These are phyloP conservation scores for Starmerella gropengiesseri DNA, from an alignment of 805 yeast genomes.

Conservation along the genomic window DNA sequence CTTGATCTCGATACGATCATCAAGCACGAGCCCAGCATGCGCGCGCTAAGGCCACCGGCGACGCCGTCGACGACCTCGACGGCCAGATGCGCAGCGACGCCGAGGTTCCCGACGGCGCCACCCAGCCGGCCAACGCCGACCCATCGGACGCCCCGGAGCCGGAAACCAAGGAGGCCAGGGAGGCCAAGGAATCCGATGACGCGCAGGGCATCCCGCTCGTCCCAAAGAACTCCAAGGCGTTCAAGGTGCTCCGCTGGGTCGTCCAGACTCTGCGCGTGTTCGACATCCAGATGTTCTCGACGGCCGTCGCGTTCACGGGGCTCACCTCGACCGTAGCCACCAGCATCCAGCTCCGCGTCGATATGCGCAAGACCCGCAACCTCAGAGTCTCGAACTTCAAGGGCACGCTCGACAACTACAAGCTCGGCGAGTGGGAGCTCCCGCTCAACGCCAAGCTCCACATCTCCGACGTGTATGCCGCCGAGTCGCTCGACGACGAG, in stretches of 20 bases:
- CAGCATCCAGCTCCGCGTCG: slow-evolving; percentile 24
- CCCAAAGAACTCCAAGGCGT: slow-evolving; percentile 10
- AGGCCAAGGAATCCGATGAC: neutral
- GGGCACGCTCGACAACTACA: slow-evolving; percentile 30
- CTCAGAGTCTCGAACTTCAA: slow-evolving; percentile 24
- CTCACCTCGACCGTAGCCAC: slow-evolving; percentile 27
- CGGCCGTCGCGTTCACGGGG: slow-evolving; percentile 24
- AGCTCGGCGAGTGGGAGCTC: slow-evolving; percentile 25
- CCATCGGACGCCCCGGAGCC: neutral
- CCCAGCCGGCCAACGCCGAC: neutral
- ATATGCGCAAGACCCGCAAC: slow-evolving; percentile 26
- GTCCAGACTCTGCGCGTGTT: slow-evolving; percentile 23
- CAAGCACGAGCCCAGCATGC: slow-evolving; percentile 6
- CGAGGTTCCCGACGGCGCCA: neutral
- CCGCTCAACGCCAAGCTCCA: slow-evolving; percentile 25
- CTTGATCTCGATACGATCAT: slow-evolving; percentile 23
- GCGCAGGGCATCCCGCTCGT: slow-evolving; percentile 17
- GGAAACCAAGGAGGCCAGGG: neutral
- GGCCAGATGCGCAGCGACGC: neutral
- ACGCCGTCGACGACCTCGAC: slow-evolving; percentile 1
- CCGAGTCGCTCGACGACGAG: slow-evolving; percentile 25
- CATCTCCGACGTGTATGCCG: slow-evolving; percentile 27
- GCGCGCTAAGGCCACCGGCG: neutral
- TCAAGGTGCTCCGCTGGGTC: slow-evolving; percentile 20
- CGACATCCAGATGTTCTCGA: slow-evolving; percentile 24